Percentiles rank a stretch among this genome's conserved stretches.
These are phyloP conservation scores for Suillus ampliporus DNA, from an alignment of 768 basidiomycete species.

Conservation along the genomic window DNA sequence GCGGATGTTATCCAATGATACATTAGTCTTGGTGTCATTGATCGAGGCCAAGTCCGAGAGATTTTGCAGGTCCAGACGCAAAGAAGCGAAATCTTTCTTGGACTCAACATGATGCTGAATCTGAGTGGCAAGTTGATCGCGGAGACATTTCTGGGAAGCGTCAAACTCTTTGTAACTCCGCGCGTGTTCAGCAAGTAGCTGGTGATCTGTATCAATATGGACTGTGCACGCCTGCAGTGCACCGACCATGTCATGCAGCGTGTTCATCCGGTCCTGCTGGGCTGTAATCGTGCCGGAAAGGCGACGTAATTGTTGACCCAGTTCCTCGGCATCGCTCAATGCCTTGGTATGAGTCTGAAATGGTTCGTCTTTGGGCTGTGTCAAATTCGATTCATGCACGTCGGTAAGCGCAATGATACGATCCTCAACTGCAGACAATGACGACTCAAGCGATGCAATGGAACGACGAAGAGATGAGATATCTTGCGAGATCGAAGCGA, in stretches of 20 bases:
- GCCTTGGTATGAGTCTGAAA: not conserved
- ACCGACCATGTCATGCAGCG: not conserved
- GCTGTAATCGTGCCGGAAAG: not conserved
- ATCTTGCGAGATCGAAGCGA: not conserved
- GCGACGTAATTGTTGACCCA: not conserved
- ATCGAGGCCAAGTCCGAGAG: not conserved
- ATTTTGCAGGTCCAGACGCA: conserved; percentile 1
- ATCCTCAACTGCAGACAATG: not conserved
- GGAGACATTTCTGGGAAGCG: not conserved
- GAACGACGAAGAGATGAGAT: not conserved
- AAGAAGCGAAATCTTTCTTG: not conserved
- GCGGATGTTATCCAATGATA: not conserved
- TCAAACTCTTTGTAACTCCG: not conserved
- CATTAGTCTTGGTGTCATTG: not conserved
- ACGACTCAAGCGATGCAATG: not conserved
- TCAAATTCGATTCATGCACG: not conserved
- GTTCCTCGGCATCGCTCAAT: not conserved
- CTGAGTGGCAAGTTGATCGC: not conserved
- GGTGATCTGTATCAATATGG: not conserved
- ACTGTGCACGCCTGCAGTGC: not conserved
- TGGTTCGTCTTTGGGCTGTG: not conserved
- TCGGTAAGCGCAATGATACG: not conserved
- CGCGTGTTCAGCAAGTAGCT: not conserved
- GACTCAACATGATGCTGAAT: not conserved
- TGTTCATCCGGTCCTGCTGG: not conserved